Percentiles rank a stretch among this genome's conserved stretches.
Conservation (phyloP, 345 rosid species). For the Euphorbia lathyris region DNA sequence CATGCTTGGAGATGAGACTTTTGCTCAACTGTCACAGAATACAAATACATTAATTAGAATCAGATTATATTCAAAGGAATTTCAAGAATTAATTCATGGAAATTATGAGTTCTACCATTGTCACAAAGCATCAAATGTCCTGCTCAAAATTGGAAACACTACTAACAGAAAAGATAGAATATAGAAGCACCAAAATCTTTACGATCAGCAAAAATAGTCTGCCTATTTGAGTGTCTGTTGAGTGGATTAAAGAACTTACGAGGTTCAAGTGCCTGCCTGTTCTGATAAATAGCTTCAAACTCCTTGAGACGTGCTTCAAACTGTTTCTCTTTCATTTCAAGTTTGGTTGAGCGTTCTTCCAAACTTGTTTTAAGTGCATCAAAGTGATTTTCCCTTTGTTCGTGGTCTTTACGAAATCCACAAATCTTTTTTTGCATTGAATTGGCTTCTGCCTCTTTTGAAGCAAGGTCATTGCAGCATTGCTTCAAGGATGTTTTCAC, state of each 20-base stretch:
- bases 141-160: neutral
- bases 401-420: neutral
- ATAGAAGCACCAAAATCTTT: neutral
- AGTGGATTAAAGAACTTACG: conserved; percentile 23
- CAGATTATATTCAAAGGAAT: neutral
- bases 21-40: conserved; percentile 1
- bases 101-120: neutral
- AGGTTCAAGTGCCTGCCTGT: conserved; percentile 26
- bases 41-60: conserved; percentile 12
- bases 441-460: neutral
- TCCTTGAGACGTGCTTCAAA: conserved; percentile 14
- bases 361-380: too few species aligned
- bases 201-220: neutral
- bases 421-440: neutral
- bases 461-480: conserved; percentile 12
- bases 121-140: neutral
- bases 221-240: neutral
- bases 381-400: conserved; percentile 20
- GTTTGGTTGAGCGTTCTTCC: conserved; percentile 11
- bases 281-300: conserved; percentile 26
- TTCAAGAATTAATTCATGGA: too few species aligned
- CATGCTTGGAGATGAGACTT: neutral
- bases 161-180: neutral
- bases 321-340: conserved; percentile 26
- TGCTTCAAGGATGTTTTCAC: conserved; percentile 8